These are phyloP conservation scores for Beta corolliflora DNA, from an alignment of 179 eudicot species.

Conservation along the genomic window DNA sequence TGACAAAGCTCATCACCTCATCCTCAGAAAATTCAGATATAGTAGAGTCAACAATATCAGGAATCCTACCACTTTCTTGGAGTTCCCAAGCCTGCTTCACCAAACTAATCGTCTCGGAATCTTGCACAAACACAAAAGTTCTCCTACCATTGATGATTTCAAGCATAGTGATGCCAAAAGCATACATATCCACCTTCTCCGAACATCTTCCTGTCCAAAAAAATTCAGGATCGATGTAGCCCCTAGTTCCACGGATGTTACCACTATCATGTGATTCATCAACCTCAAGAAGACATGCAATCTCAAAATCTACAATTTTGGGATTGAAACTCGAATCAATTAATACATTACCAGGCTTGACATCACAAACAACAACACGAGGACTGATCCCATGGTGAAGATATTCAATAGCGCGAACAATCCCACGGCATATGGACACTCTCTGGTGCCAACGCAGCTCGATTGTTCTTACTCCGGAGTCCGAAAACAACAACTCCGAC, in stretches of 20 bases:
- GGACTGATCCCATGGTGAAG: background rate
- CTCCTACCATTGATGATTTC: conserved; percentile 2
- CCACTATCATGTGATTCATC: background rate
- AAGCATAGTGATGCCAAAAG: background rate
- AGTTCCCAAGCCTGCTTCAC: background rate
- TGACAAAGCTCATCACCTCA: background rate
- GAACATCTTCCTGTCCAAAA: background rate
- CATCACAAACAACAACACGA: conserved; percentile 2
- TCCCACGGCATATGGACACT: background rate
- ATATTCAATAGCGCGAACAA: conserved; percentile 1
- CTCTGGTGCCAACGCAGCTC: background rate
- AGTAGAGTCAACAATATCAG: conserved; percentile 3
- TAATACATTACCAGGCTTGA: background rate
- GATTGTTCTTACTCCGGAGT: background rate
- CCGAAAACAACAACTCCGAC: background rate
- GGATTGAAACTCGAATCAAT: background rate
- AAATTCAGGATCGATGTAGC: background rate
- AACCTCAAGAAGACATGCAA: background rate
- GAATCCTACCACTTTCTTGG: conserved; percentile 1
- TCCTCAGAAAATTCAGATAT: background rate
- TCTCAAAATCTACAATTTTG: background rate
- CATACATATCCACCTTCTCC: background rate
- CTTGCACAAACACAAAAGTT: background rate
- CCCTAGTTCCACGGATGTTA: background rate
- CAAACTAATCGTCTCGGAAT: background rate